Percentiles rank a stretch among this genome's conserved stretches.
Evolutionary conservation across 2,329 filamentous ascomycete genomes (phyloP).

Genomic region (Colletotrichum sp.): DNA sequence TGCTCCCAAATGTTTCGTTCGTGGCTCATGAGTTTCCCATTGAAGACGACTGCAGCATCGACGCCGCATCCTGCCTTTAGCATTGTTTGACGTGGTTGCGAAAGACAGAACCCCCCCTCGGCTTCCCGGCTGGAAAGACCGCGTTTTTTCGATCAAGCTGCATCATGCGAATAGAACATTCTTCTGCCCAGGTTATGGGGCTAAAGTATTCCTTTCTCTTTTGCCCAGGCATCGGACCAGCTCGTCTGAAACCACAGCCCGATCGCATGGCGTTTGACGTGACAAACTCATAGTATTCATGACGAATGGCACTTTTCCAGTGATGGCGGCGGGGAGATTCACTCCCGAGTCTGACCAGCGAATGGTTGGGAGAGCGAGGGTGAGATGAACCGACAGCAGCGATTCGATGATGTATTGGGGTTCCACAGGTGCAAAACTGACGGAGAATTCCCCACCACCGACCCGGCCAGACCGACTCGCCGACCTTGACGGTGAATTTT

Average conservation of each 20-base stretch:
- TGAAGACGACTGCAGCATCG: neutral
- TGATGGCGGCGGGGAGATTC: neutral
- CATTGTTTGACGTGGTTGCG: neutral
- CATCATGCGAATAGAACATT: neutral
- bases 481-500: neutral
- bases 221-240: neutral
- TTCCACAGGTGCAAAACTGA: neutral
- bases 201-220: neutral
- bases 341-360: neutral
- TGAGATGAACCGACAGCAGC: neutral
- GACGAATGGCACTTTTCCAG: neutral
- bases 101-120: neutral
- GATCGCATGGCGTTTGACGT: neutral
- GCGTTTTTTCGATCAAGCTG: neutral
- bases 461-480: neutral
- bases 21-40: neutral
- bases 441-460: neutral
- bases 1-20: too few species aligned
- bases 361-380: neutral
- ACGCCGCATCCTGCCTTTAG: neutral
- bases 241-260: neutral
- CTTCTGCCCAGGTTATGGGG: neutral
- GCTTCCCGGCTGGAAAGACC: neutral
- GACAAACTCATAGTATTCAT: neutral
- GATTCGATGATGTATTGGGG: neutral